Percentiles rank a stretch among this genome's conserved stretches.
Conservation (phyloP, 257 asterid species). For the Solanum sejunctum region DNA sequence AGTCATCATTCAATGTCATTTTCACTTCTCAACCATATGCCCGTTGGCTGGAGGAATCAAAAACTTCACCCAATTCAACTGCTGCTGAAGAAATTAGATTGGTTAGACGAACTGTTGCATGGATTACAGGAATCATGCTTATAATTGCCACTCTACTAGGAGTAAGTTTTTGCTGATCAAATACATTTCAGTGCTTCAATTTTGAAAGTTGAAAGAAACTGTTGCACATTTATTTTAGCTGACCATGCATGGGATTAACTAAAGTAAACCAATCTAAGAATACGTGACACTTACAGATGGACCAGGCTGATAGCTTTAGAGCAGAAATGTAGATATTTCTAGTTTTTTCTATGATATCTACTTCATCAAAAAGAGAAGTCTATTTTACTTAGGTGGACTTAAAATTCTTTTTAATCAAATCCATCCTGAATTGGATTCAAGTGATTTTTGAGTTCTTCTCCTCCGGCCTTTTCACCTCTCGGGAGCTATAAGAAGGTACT, state of each 20-base stretch:
- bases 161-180: constrained; percentile 29
- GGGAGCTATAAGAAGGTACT: neutral
- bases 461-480: neutral
- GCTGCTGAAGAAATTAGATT: constrained; percentile 34
- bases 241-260: neutral
- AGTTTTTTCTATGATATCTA: neutral
- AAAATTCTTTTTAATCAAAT: neutral
- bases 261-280: neutral
- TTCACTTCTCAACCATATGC: constrained; percentile 44
- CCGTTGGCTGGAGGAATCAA: constrained; percentile 56
- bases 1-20: constrained; percentile 31
- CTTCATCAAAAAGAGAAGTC: neutral
- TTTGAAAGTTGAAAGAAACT: neutral
- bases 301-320: neutral
- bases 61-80: constrained; percentile 9
- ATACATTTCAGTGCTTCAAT: neutral
- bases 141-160: constrained; percentile 74
- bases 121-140: constrained; percentile 87
- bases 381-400: neutral
- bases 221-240: neutral
- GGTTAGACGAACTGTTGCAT: constrained; percentile 68
- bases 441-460: neutral
- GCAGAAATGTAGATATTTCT: neutral
- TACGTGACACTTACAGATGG: neutral
- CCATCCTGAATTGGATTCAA: neutral